Evolutionary conservation across 305 asterid species (phyloP), one percentile per base, ranked within the genome.

Genomic region (Stenogyne calaminthoides): DNA sequence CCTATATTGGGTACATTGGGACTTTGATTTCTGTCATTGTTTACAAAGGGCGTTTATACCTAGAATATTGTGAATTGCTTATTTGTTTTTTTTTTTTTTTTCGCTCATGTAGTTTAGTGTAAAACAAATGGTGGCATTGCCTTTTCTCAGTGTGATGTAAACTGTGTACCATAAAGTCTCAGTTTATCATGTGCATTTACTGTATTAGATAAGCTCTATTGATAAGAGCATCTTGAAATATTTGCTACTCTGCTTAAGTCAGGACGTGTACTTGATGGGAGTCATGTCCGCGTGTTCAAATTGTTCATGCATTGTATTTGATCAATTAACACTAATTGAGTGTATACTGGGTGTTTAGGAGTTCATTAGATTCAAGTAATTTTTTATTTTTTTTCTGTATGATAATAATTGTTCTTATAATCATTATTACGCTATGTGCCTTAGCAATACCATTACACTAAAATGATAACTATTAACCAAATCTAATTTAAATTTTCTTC

Each of bases 1-100:
- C 7, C 9, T 16, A 36, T 8, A 22, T 22, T 46, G 49, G 49
- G 37, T 9, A 39, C 14, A 52, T 20, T 54, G 57, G 25, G 42
- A 27, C 9, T 51, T 62, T 66, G 51, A 1, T 46, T 16, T 64
- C 15, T n/a, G 66, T 25, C 61, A 67, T 10, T 76, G 47, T 57
- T 69, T 52, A 16, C 55, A 5, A 34, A 12, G 55, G 57, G 27
- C n/a, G 27, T 56, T 70, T 69, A 25, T 10, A 34, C 64, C 25
- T 71, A 15, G 47, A 54, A 64, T 37, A 0, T 57, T 59, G 59
- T 15, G 6, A 20, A n/a, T 10, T 25, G 68, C 22, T 60, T n/a
- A n/a, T n/a, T n/a, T n/a, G n/a, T n/a, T n/a, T n/a, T n/a, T n/a
- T n/a, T n/a, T n/a, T n/a, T n/a, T n/a, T n/a, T 60, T 6, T 49